Evolutionary conservation across 495 filamentous ascomycete genomes (phyloP).

Genomic region (Penicillium canescens): DNA sequence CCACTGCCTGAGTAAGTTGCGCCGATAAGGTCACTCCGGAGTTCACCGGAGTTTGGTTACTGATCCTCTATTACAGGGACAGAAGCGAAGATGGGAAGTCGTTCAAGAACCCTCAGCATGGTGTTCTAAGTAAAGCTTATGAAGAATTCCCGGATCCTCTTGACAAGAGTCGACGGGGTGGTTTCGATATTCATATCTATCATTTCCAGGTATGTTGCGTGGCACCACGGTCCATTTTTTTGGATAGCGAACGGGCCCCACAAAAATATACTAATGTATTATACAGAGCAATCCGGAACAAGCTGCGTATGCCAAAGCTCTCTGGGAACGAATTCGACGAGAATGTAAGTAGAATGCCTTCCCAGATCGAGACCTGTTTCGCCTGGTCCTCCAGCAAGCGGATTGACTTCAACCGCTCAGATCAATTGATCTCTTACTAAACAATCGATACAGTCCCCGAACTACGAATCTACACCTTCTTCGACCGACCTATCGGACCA

Average conservation of each 20-base stretch:
- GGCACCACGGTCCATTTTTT: background rate
- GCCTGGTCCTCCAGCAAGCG: background rate
- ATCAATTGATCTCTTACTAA: background rate
- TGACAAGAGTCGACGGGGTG: slow-evolving; percentile 57
- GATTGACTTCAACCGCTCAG: background rate
- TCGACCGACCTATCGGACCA: slow-evolving; percentile 75
- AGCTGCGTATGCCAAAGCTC: slow-evolving; percentile 61
- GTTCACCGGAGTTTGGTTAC: background rate
- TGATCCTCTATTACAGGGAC: slow-evolving; percentile 28
- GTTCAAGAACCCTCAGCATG: slow-evolving; percentile 57
- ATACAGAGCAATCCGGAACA: slow-evolving; percentile 59
- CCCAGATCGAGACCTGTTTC: background rate
- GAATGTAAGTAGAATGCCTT: slow-evolving; percentile 62
- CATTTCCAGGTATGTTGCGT: slow-evolving; percentile 51
- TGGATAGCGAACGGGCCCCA: background rate
- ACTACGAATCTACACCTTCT: slow-evolving; percentile 77
- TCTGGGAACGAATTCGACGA: slow-evolving; percentile 75
- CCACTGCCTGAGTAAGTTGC: slow-evolving; percentile 60
- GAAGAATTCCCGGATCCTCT: slow-evolving; percentile 64
- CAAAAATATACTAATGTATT: background rate
- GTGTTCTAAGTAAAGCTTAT: slow-evolving; percentile 62
- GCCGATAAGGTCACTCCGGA: background rate
- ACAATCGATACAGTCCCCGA: slow-evolving; percentile 66
- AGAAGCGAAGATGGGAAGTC: slow-evolving; percentile 65
- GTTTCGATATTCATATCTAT: slow-evolving; percentile 82